Evolutionary conservation across 257 asterid species (phyloP), one percentile per base, ranked within the genome.

Genomic region (Solanum phureja): DNA sequence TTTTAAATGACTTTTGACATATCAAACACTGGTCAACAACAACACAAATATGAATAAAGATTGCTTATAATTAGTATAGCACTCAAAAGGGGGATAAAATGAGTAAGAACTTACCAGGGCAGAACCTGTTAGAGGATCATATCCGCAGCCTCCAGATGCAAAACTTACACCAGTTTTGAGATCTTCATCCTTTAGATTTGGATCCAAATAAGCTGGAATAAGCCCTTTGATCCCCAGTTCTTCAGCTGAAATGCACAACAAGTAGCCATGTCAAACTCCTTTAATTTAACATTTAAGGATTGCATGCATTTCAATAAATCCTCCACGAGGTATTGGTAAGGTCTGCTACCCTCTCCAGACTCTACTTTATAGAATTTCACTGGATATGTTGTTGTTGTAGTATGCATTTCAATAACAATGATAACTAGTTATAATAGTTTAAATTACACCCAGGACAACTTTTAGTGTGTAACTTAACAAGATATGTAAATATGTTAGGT

Each of bases 101-200:
- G 13, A 44, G 31, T 49, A 58, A 38, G 29, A 52, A 58, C 21
- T 68, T 38, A 76, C 83, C 13, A 40, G 7, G 18, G 29, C 4
- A 4, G 60, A 12, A 76, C 34, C 58, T 40, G 83, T 3, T 87
- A 86, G 93, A 33, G 98, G 95, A 87, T 94, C 96, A 37, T 58
- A 96, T 33, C 99, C 99, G 29, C 90, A 83, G 23, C 94, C 99
- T 24, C 99, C 99, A 3, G 99, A 94, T 73, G 98, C 98, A 85
- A 96, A 96, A 90, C 98, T 94, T 27, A 96, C 97, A 19, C 99
- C 99, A 2, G 93, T 94, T 14, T 31, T 66, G 62, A 95, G 93
- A 89, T 94, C 97, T 79, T 90, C 34, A 46, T 90, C 33, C 72
- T 87, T 87, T 90, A 95, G 87, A 24, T 90, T 85, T 8, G 97